Evolutionary conservation across 148 eudicot species (phyloP), one percentile per base, ranked within the genome.

Genomic region (Cornus florida): DNA sequence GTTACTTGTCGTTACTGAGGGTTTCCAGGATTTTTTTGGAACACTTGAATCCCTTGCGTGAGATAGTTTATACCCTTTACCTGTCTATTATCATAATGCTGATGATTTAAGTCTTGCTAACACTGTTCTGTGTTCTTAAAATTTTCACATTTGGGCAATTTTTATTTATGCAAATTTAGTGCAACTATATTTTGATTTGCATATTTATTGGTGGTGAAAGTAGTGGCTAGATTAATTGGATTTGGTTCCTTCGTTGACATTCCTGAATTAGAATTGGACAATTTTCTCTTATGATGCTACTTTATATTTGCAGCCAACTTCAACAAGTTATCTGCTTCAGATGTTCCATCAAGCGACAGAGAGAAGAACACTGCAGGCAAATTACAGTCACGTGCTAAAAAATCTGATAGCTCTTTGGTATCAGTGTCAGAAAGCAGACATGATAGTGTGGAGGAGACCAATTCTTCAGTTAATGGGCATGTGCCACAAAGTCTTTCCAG

Each of bases 311-410:
- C 82, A 77, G 77, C 78, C 39, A 68, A 77, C 53, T 31, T 20
- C 32, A 79, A 57, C 31, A 83, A 79, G 62, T 77, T 69, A 14
- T 75, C 71, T 5, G 72, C 84, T 78, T 69, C 86, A 77, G 87
- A 72, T 78, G 78, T 75, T 35, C 75, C 81, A 16, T 78, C 86
- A 22, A 86, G 87, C 59, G 38, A 73, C 38, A 62, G 16, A 76
- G 84, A 75, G 69, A 86, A 46, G 56, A 83, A 59, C 77, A 70
- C 64, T 79, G 77, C 81, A 46, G 79, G 75, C 80, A 86, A 82
- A 69, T 80, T 67, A 53, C 78, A 83, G 50, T 82, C 84, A 64
- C 78, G 82, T 80, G 75, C 90, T 80, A 83, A 81, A 77, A 80
- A 71, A 57, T 82, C 80, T 59, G 82, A 80, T 79, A 80, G 48